Evolutionary conservation across 208 protist genomes (phyloP), one percentile per base, ranked within the genome.

Genomic region (Wallacemonas collosoma): DNA sequence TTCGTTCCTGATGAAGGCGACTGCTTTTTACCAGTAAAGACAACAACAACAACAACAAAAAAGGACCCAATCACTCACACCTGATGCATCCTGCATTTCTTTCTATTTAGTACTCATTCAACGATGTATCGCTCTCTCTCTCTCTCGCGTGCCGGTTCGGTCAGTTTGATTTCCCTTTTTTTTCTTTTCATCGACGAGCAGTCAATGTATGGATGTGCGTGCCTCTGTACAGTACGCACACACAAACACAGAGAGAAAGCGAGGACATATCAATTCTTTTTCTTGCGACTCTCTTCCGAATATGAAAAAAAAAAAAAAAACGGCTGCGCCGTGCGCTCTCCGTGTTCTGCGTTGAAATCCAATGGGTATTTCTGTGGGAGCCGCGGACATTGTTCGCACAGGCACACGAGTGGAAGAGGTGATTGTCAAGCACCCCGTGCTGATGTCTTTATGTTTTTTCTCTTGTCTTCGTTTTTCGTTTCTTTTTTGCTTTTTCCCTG

Each of bases 231-330:
- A 26, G 26, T 26, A 26, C 26, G 26, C 26, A 26, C 26, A 26
- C 26, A 26, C 26, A 26, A 0, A 26, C 26, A 26, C 26, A 26
- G 0, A 26, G 0, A 26, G 26, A 26, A 26, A 26, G 26, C 26
- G 26, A 26, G 26, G 26, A 26, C 26, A 26, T 26, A 26, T 26
- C 26, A 26, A 26, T 50, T 50, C 45, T 50, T 50, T 14, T 12
- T 50, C 6, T 50, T 6, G 8, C 6, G 8, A 50, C 45, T 50
- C 45, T 50, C 45, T 71, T 35, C 26, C 6, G 54, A 12, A 47
- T 45, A 53, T 17, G 39, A 53, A n/a, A 62, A 45, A 61, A 66
- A 66, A 66, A 62, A 55, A 66, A 71, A 40, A n/a, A 56, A 72
- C 40, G 3, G 39, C 8, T 3, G 6, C 6, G 45, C 45, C 45